Evolutionary conservation across 1,284 basidiomycete species (phyloP), one percentile per base, ranked within the genome.

Genomic region (Schizophyllum amplum): DNA sequence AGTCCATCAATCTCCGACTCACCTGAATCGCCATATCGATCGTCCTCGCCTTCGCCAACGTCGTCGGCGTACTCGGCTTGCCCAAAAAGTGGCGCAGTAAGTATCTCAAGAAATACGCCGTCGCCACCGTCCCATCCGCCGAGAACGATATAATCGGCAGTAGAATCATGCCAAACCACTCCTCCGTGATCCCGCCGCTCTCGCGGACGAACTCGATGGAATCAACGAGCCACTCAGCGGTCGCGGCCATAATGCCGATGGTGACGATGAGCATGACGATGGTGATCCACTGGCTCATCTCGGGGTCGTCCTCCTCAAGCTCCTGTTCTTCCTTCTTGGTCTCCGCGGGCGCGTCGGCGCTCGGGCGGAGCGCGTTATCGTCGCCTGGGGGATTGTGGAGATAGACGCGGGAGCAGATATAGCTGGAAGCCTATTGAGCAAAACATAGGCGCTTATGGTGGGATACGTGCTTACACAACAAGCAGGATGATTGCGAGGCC

Each of bases 151-250:
- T 76, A 54, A 88, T 69, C 0, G 86, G 86, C 1, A 88, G 75
- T 5, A 89, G 72, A 53, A 88, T 75, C 57, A 88, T 69, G 23
- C 86, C 86, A 64, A 88, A 86, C 83, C 83, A 87, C 79, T 84
- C 83, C 62, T 75, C 66, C 55, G 69, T 55, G 22, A 84, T 80
- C 7, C 66, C 59, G 4, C 70, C 67, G 17, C 62, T 55, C 58
- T 77, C 70, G 23, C 76, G 72, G 17, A 86, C 77, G 26, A 69
- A 71, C 51, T 85, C 79, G 46, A 87, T 78, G 59, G 78, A 81
- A 60, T 82, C 78, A 0, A 87, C 83, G 9, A 87, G 71, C 74
- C 79, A 86, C 75, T 86, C 84, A 23, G 82, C 84, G 1, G 86
- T 87, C 24, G 75, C 72, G 42, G 79, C 83, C 80, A 86, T 82